Percentiles rank a stretch among this genome's conserved stretches.
These are phyloP conservation scores for Lotus japonicus DNA, from an alignment of 306 rosid species.

Conservation along the genomic window DNA sequence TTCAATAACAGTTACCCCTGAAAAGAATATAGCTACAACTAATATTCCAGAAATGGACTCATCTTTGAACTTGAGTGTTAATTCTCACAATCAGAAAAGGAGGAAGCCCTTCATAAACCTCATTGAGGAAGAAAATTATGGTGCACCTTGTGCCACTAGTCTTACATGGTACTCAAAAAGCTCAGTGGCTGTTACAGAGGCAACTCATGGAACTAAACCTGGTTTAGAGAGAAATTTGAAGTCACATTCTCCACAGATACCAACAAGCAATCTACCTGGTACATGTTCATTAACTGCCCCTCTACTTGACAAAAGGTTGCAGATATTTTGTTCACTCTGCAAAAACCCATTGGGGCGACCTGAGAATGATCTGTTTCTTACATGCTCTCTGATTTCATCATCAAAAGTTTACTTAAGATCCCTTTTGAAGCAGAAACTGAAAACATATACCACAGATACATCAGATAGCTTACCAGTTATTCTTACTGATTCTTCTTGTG, in stretches of 20 bases:
- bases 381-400: conserved; percentile 50
- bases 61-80: conserved; percentile 60
- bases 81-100: conserved; percentile 70
- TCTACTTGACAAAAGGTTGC: conserved; percentile 40
- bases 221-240: conserved; percentile 24
- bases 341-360: conserved; percentile 69
- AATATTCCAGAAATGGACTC: conserved; percentile 51
- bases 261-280: conserved; percentile 15
- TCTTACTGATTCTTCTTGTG: conserved; percentile 49
- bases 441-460: conserved; percentile 16
- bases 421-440: conserved; percentile 36
- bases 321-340: conserved; percentile 66
- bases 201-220: conserved; percentile 38
- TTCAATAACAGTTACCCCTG: conserved; percentile 48
- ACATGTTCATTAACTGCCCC: conserved; percentile 32
- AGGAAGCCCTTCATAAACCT: conserved; percentile 52
- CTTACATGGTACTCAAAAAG: conserved; percentile 22
- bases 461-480: conserved; percentile 42
- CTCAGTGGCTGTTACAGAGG: conserved; percentile 26
- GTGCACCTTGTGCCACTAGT: conserved; percentile 33
- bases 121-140: conserved; percentile 35
- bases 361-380: conserved; percentile 48
- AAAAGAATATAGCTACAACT: conserved; percentile 35
- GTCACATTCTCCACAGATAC: conserved; percentile 30
- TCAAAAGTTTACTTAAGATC: conserved; percentile 53